Conservation (phyloP, 192 early-diverging fungal genomes). For the Backusella liffmaniae region DNA sequence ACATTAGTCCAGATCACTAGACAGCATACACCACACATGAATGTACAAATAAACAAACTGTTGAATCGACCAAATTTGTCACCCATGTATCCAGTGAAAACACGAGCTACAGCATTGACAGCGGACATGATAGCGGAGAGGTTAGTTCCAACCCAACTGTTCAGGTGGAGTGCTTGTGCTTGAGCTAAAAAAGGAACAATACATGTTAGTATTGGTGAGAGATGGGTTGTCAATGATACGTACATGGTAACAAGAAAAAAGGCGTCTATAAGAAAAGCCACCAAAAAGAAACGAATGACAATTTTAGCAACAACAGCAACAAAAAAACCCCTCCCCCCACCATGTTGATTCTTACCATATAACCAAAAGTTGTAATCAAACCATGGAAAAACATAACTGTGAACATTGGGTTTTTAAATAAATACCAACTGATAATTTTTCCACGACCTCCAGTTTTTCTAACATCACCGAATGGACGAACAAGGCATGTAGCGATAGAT, state of each 20-base stretch:
- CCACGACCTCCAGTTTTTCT: constrained; percentile 19
- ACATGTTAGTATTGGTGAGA: not conserved
- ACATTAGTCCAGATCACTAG: constrained; percentile 45
- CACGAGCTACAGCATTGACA: constrained; percentile 44
- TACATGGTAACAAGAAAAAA: constrained; percentile 35
- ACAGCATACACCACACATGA: constrained; percentile 43
- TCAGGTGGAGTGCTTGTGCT: constrained; percentile 24
- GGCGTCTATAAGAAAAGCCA: constrained; percentile 29
- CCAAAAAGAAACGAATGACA: not conserved
- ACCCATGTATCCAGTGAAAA: constrained; percentile 42
- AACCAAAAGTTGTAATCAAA: constrained; percentile 43
- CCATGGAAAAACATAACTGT: constrained; percentile 30
- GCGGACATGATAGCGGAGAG: constrained; percentile 46
- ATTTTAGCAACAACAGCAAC: not conserved
- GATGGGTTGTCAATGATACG: not conserved
- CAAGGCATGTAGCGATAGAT: constrained; percentile 31
- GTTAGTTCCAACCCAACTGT: constrained; percentile 31
- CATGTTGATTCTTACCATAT: constrained; percentile 32
- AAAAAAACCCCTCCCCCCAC: too few relatives aligned
- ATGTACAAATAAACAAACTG: constrained; percentile 38
- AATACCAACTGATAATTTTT: constrained; percentile 37
- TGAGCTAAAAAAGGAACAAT: not conserved
- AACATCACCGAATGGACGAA: constrained; percentile 29
- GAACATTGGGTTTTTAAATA: constrained; percentile 42
- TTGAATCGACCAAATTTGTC: constrained; percentile 48